Evolutionary conservation across 164 flowering plant genomes (phyloP), one percentile per base, ranked within the genome.

Genomic region (Umbellularia californica): DNA sequence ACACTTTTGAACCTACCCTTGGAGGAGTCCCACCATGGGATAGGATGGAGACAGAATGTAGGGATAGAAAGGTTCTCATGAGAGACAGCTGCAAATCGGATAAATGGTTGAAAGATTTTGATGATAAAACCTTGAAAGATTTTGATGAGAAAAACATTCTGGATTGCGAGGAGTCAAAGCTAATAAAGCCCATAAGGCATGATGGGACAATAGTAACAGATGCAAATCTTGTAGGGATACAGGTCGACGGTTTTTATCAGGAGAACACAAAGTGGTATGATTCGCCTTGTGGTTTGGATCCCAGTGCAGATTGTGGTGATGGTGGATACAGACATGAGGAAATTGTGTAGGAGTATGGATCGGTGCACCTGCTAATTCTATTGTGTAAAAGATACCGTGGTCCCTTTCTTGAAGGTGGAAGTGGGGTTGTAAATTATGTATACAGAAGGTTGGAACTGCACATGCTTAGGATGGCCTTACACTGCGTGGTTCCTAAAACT

Each of bases 201-300:
- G 95, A 88, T 64, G 98, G 86, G 72, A 70, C 78, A 47, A 75
- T 93, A 62, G 92, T 83, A 41, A 64, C 89, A 19, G 97, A 95
- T 85, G 91, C 88, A 64, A 82, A 87, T 79, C 93, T 95, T 76
- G 91, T 83, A 65, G 91, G 94, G 81, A 84, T 93, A 75, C 98
- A 89, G 77, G 98, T 92, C 10, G 97, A 92, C 73, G 84, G 90
- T 75, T 96, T 96, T 82, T 93, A 92, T 74, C 91, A 86, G 13
- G 98, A 94, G 30, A 93, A 88, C 76, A 81, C 97, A 15, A 96
- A 94, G 79, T 96, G 99, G 99, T 94, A 89, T 79, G 98, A 93
- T 80, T 95, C 94, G 76, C 95, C 97, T 71, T 89, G 97, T 83
- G 90, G 87, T 41, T 81, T 95, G 84, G 99, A 92, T 80, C 75